These are phyloP conservation scores for Warburgia ugandensis DNA, from an alignment of 164 flowering plant genomes.

Conservation along the genomic window DNA sequence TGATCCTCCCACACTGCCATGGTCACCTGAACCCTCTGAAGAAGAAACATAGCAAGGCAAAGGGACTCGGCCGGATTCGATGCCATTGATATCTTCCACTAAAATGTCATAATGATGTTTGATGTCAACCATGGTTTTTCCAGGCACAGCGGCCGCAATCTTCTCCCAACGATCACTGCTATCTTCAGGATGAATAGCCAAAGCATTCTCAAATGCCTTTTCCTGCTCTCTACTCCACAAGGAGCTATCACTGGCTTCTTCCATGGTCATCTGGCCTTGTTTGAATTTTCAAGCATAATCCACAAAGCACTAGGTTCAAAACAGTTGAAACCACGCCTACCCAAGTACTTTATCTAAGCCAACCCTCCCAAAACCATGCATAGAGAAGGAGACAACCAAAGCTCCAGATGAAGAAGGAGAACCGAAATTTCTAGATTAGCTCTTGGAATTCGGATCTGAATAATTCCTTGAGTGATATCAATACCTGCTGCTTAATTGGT, in stretches of 20 bases:
- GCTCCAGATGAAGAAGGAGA: too few species aligned
- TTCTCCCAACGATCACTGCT: conserved; percentile 74
- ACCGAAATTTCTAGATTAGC: conserved; percentile 7
- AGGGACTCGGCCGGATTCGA: conserved; percentile 75
- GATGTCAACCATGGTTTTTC: conserved; percentile 67
- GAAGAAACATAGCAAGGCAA: conserved; percentile 57
- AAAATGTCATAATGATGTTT: conserved; percentile 70
- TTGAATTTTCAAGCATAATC: conserved; percentile 8
- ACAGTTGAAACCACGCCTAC: conserved; percentile 2
- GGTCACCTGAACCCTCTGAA: conserved; percentile 49
- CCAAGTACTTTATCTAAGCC: conserved; percentile 11
- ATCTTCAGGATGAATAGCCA: conserved; percentile 64
- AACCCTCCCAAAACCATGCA: conserved; percentile 13
- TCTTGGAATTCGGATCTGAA: conserved; percentile 24
- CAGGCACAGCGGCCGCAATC: conserved; percentile 68
- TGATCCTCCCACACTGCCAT: conserved; percentile 44
- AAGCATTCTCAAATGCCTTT: conserved; percentile 77
- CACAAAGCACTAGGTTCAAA: neutral
- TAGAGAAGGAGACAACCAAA: too few species aligned
- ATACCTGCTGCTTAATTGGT: conserved; percentile 16
- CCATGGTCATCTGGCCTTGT: conserved; percentile 50
- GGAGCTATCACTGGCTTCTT: conserved; percentile 43
- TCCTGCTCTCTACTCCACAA: conserved; percentile 81
- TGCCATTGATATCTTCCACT: conserved; percentile 60
- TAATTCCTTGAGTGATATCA: conserved; percentile 10